Conservation (phyloP, 768 basidiomycete species). For the Phlebiopsis flavidoalba region DNA sequence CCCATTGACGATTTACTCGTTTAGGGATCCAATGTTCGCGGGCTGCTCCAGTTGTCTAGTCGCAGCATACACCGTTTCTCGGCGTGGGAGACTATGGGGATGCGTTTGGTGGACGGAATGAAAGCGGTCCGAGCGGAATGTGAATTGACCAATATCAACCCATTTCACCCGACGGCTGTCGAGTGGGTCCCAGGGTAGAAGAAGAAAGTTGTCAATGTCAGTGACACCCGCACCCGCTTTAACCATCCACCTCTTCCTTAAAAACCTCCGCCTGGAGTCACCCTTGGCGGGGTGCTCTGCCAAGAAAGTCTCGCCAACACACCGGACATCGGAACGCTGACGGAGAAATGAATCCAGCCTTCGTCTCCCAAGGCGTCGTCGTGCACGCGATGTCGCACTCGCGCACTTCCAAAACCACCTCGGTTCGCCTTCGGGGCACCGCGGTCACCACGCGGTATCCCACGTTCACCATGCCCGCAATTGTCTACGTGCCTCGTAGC, state of each 20-base stretch:
- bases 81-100: slow-evolving; percentile 89
- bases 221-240: slow-evolving; percentile 63
- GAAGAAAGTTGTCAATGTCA: slow-evolving; percentile 53
- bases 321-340: slow-evolving; percentile 53
- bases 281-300: slow-evolving; percentile 46
- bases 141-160: slow-evolving; percentile 49
- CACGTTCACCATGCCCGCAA: not conserved
- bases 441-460: slow-evolving; percentile 9
- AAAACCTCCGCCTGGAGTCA: slow-evolving; percentile 77
- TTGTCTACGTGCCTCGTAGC: slow-evolving; percentile 1
- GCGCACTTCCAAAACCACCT: slow-evolving; percentile 1
- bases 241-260: slow-evolving; percentile 80
- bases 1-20: slow-evolving; percentile 49
- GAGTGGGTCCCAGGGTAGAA: too few relatives aligned
- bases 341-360: slow-evolving; percentile 32
- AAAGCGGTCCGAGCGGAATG: slow-evolving; percentile 60
- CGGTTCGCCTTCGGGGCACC: slow-evolving; percentile 10
- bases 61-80: slow-evolving; percentile 66
- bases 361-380: not conserved
- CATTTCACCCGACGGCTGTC: too few relatives aligned
- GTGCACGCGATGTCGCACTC: not conserved
- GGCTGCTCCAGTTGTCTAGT: slow-evolving; percentile 60
- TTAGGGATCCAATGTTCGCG: slow-evolving; percentile 22
- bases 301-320: slow-evolving; percentile 23
- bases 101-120: slow-evolving; percentile 85